Evolutionary conservation across 768 basidiomycete genomes (phyloP), one percentile per base, ranked within the genome.

Genomic region (Rhodotorula kratochvilovae): DNA sequence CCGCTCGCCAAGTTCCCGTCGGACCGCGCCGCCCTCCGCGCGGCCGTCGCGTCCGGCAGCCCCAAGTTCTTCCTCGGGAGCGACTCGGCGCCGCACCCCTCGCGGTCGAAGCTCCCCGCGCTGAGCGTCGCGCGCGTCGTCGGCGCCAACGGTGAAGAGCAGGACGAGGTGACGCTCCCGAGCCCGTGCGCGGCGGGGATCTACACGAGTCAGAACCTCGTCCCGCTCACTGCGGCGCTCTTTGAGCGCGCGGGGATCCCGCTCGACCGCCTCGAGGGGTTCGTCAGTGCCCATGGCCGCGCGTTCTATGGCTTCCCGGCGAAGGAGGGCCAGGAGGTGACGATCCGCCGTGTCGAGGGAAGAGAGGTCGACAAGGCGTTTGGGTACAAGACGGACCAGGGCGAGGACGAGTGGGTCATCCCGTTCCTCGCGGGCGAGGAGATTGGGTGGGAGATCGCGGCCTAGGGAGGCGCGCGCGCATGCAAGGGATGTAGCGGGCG

Each of bases 21-120:
- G 74, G 96, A 99, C 79, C 85, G 95, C 25, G 81, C 86, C 76
- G 92, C 95, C 23, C 81, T 99, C 67, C 85, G 86, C 61, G 84
- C 89, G 31, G 87, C 92, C 39, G 85, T 74, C 56, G 64, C 31
- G 4, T 67, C 75, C 87, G 94, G 94, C 7, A 90, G 95, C 80
- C 89, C 92, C 7, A 88, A 90, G 59, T 99, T 99, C 82, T 99
- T 99, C 86, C 84, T 99, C 66, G 96, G 96, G 29, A 94, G 91
- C 27, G 96, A 99, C 81, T 92, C 90, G 39, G 96, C 96, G 2
- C 96, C 96, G 51, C 96, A 99, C 80, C 88, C 90, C 10, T 84
- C 79, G 5, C 36, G 64, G 4, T 73, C 73, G 42, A 83, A 83
- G 74, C 57, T 79, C 17, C 72, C 78, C 16, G 79, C 70, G 42